Evolutionary conservation across 2,329 filamentous ascomycete genomes (phyloP), one percentile per base, ranked within the genome.

Genomic region (Fusarium beomiforme): DNA sequence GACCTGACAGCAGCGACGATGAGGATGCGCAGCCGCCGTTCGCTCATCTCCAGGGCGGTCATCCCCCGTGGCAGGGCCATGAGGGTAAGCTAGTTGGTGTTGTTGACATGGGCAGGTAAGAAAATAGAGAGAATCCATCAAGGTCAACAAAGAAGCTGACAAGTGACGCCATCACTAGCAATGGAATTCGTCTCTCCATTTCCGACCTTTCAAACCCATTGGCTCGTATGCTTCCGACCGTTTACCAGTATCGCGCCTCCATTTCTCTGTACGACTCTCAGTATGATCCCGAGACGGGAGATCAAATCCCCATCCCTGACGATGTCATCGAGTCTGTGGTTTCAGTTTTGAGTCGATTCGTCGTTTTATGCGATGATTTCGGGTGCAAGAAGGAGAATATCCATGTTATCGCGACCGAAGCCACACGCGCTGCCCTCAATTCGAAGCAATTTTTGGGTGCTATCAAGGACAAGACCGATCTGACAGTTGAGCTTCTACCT

Each of bases 171-270:
- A 26, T 43, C 12, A 26, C 3, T 31, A 88, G 90, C 80, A 93
- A 93, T 81, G 91, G 91, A 65, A 91, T 93, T 67, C 90, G 91
- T 39, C 91, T 92, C 81, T 92, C 90, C 13, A 90, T 93, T 64
- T 77, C 78, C 23, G 78, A 79, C 51, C 64, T 79, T 24, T 78
- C 78, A 17, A 57, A 87, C 13, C 83, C 84, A 8, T 88, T 87
- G 23, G 84, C 89, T 13, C 88, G 91, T 31, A 87, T 89, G 51
- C 82, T 93, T 59, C 91, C 91, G 4, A 81, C 80, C 12, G 72
- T 82, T 33, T 61, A 78, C 37, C 64, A 77, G 12, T 79, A 79
- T 33, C 77, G 78, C 19, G 77, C 76, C 8, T 74, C 73, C 14
- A 79, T 79, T 54, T 79, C 78, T 10, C 65, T 79, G 6, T 79